phyloP scores from a whole-genome alignment of 208 protist genomes.

The Novymonas esmeraldas region DNA sequence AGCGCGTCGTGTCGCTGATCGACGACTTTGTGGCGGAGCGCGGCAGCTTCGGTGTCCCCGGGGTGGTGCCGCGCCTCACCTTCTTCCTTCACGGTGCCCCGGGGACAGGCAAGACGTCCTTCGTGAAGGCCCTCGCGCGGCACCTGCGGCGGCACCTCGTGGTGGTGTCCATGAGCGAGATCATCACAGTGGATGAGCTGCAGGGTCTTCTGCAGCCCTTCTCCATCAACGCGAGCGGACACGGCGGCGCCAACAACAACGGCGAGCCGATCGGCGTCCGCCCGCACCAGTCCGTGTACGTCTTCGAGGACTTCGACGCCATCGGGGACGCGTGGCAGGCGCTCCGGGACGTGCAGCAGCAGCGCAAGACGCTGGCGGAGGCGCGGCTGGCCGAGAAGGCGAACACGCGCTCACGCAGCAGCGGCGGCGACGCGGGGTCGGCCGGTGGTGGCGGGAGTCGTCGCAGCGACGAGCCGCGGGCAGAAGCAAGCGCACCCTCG shows the following conservation, averaged over 20 bases:
- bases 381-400: background rate
- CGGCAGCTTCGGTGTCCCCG: conserved; percentile 72
- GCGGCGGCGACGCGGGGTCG: background rate
- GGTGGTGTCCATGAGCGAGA: conserved; percentile 59
- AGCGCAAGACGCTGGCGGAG: conserved; percentile 4
- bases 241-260: conserved; percentile 1
- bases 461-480: conserved; percentile 17
- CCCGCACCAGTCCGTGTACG: conserved; percentile 66
- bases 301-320: conserved; percentile 87
- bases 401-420: background rate
- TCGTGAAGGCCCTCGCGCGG: conserved; percentile 85
- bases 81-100: conserved; percentile 91
- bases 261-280: conserved; percentile 19
- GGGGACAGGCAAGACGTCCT: conserved; percentile 94
- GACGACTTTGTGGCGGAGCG: conserved; percentile 63
- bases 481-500: too few relatives aligned
- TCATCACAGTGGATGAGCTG: conserved; percentile 75
- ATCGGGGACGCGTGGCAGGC: conserved; percentile 34
- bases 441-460: too few relatives aligned
- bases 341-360: conserved; percentile 11
- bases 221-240: conserved; percentile 24
- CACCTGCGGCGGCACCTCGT: conserved; percentile 77
- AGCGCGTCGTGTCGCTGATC: conserved; percentile 61
- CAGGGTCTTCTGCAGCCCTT: conserved; percentile 56
- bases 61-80: conserved; percentile 66